These are phyloP conservation scores for Aspergillus sp. DNA, from an alignment of 2,329 filamentous ascomycete species.

Conservation along the genomic window DNA sequence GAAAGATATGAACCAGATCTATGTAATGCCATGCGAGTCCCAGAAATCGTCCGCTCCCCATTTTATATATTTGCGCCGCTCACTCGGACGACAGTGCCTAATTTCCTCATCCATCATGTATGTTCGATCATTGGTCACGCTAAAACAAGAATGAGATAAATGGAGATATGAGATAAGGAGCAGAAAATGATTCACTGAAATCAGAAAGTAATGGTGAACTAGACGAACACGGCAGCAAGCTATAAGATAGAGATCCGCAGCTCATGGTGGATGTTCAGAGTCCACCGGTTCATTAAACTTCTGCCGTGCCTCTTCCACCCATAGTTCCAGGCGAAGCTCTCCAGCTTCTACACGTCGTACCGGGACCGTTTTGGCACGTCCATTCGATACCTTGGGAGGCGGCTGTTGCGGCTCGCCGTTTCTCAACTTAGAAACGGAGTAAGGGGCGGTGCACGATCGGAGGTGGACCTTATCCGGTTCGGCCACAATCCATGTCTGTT, in stretches of 20 bases:
- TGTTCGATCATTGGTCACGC: slow-evolving; percentile 46
- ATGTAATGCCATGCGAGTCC: slow-evolving; percentile 44
- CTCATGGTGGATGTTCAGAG: slow-evolving; percentile 40
- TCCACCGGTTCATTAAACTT: slow-evolving; percentile 52
- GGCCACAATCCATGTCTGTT: slow-evolving; percentile 64
- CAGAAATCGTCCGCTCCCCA: slow-evolving; percentile 41
- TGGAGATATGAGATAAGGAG: slow-evolving; percentile 23
- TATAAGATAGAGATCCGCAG: slow-evolving; percentile 9
- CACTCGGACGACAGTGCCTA: slow-evolving; percentile 37
- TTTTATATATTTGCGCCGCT: slow-evolving; percentile 43
- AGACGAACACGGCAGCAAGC: slow-evolving; percentile 15
- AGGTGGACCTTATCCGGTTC: slow-evolving; percentile 51
- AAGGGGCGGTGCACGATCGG: slow-evolving; percentile 42
- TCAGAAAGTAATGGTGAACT: slow-evolving; percentile 17
- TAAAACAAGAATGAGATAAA: slow-evolving; percentile 41
- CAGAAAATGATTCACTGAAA: slow-evolving; percentile 16
- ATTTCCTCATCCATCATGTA: slow-evolving; percentile 43
- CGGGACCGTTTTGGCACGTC: slow-evolving; percentile 60
- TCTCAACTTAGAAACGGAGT: slow-evolving; percentile 41
- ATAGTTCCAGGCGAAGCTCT: slow-evolving; percentile 67
- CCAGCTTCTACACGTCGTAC: slow-evolving; percentile 66
- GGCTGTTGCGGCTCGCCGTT: slow-evolving; percentile 40
- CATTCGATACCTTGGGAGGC: slow-evolving; percentile 40
- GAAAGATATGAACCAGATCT: slow-evolving; percentile 41
- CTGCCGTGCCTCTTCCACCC: slow-evolving; percentile 66